Evolutionary conservation across 768 basidiomycete species (phyloP), one percentile per base, ranked within the genome.

Genomic region (Holtermannia corniformis): DNA sequence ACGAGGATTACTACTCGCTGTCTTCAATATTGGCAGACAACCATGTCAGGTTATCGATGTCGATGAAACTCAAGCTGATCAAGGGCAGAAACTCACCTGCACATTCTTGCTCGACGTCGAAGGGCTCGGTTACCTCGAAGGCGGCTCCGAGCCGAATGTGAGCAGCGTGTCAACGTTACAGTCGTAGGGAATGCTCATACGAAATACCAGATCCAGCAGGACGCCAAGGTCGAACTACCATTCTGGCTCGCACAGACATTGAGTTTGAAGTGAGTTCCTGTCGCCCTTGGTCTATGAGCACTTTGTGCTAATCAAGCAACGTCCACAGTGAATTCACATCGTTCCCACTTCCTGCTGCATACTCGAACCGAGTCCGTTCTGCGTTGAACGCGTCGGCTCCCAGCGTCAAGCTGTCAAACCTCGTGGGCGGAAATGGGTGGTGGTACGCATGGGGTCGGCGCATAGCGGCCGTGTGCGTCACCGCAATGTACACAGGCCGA

Each of bases 381-480:
- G 92, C 91, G 1, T 77, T 96, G 49, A 87, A 84, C 63, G 91
- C 92, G 19, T 90, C 93, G 50, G 78, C 92, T 10, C 80, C 81
- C 20, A 87, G 85, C 59, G 91, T 96, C 49, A 83, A 81, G 55
- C 77, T 96, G 4, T 81, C 86, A 10, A 79, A 78, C 42, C 80
- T 92, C 5, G 88, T 93, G 7, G 92, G 91, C 5, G 82, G 84
- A 11, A 87, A 87, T 2, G 87, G 88, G 2, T 73, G 82, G 61
- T 96, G 92, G 91, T 96, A 95, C 70, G 85, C 84, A 3, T 91
- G 91, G 70, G 91, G 91, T 13, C 83, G 83, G 68, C 81, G 82
- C 58, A 82, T 93, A 55, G 85, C 84, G 76, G 83, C 84, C 50
- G 81, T 93, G 89, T 88, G 64, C 62, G 79, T 65, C 62, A 61